These are phyloP conservation scores for Mitragyna speciosa DNA, from an alignment of 257 asterid species.

Conservation along the genomic window DNA sequence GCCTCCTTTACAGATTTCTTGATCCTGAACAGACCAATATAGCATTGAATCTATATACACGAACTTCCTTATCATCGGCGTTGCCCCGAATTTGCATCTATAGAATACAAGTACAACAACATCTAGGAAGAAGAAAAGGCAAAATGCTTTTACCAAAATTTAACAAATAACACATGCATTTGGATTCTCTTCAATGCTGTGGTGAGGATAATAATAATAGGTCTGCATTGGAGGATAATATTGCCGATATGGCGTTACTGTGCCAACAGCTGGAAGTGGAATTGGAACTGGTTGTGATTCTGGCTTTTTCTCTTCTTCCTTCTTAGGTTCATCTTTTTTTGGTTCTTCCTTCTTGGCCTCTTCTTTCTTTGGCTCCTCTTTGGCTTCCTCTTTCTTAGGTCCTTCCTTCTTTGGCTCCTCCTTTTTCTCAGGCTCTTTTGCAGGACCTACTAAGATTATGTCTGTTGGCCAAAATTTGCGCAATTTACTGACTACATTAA, in stretches of 20 bases:
- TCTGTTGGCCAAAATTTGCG: constrained; percentile 68
- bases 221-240: constrained; percentile 45
- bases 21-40: constrained; percentile 23
- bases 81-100: constrained; percentile 20
- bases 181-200: constrained; percentile 85
- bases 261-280: constrained; percentile 19
- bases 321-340: constrained; percentile 30
- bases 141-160: constrained; percentile 2
- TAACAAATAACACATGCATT: constrained; percentile 66
- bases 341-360: constrained; percentile 32
- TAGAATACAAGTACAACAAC: constrained; percentile 18
- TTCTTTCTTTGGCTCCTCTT: constrained; percentile 37
- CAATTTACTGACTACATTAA: constrained; percentile 69
- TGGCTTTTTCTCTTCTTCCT: constrained; percentile 24
- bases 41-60: constrained; percentile 28
- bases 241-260: constrained; percentile 43
- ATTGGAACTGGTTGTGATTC: constrained; percentile 28
- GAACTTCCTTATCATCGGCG: constrained; percentile 18
- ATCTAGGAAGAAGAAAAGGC: neutral
- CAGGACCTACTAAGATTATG: constrained; percentile 75
- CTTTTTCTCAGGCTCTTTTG: constrained; percentile 75
- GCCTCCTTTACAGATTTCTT: constrained; percentile 38
- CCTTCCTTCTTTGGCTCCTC: constrained; percentile 87
- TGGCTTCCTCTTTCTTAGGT: constrained; percentile 54
- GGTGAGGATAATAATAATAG: constrained; percentile 32